Conservation (phyloP, 2,329 filamentous ascomycete genomes). For the Xylaria sp. region DNA sequence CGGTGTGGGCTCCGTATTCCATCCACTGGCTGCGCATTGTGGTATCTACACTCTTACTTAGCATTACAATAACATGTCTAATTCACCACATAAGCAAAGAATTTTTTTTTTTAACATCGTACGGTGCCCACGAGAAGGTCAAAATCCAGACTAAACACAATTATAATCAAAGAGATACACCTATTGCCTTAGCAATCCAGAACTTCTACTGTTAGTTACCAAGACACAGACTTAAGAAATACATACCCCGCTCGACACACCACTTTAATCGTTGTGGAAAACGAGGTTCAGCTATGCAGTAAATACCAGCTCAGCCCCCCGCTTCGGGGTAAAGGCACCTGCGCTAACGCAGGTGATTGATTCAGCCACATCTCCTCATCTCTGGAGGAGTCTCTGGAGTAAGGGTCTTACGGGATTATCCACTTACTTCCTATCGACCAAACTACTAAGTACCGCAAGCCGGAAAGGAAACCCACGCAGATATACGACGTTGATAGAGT, state of each 20-base stretch:
- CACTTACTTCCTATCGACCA: not conserved
- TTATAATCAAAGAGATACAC: not conserved
- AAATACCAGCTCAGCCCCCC: conserved; percentile 32
- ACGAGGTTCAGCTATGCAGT: conserved; percentile 33
- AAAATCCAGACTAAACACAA: not conserved
- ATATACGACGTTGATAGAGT: not conserved
- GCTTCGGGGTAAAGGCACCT: conserved; percentile 13
- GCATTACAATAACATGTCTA: not conserved
- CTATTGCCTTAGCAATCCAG: not conserved
- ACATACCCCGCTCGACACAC: conserved; percentile 1
- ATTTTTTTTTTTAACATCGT: not conserved
- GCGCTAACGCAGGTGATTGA: conserved; percentile 7
- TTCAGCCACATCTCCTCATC: conserved; percentile 14
- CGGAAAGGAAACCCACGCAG: not conserved
- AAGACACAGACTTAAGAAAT: not conserved
- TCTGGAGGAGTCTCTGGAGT: too few species aligned
- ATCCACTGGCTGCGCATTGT: not conserved
- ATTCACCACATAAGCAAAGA: not conserved
- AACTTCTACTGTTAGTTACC: too few species aligned
- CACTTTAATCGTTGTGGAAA: conserved; percentile 1
- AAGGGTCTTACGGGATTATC: not conserved
- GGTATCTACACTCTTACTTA: not conserved
- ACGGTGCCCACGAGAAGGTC: not conserved
- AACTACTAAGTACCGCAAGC: not conserved
- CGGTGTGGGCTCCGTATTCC: conserved; percentile 8